A percentile compares a stretch with the other conserved stretches of the same genome.
Conservation (phyloP, 140 eudicot genomes). For the Senecio squalidus region DNA sequence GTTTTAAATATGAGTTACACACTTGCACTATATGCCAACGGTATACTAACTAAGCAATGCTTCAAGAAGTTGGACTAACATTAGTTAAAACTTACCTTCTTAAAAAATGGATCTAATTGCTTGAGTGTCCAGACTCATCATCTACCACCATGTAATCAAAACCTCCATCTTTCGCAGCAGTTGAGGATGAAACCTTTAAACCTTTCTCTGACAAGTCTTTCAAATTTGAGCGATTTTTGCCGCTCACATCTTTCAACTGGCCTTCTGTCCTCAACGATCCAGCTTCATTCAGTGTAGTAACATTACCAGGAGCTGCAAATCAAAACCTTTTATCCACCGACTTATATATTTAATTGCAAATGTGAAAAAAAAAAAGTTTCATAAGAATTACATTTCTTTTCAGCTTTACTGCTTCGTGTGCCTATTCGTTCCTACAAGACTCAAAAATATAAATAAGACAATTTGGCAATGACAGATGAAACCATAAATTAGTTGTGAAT, state of each 20-base stretch:
- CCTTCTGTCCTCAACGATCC: conserved; percentile 34
- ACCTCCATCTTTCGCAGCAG: conserved; percentile 16
- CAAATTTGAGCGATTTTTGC: conserved; percentile 2
- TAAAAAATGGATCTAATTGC: too few species aligned
- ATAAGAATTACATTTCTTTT: conserved; percentile 49
- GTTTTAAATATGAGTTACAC: too few species aligned
- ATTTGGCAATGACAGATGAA: background rate
- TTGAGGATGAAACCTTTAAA: conserved; percentile 17
- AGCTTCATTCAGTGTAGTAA: conserved; percentile 29
- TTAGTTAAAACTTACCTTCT: too few species aligned
- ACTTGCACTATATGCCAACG: too few species aligned
- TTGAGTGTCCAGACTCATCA: conserved; percentile 20
- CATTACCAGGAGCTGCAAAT: conserved; percentile 42
- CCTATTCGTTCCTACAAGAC: conserved; percentile 42
- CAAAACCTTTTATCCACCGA: background rate
- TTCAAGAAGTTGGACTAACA: too few species aligned
- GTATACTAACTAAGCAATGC: too few species aligned
- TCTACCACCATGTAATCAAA: conserved; percentile 23
- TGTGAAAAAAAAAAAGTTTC: background rate
- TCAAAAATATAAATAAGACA: background rate
- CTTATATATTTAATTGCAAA: background rate
- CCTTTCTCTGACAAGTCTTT: conserved; percentile 18
- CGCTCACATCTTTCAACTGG: conserved; percentile 20
- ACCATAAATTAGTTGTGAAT: background rate
- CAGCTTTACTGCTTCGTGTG: conserved; percentile 34